Evolutionary conservation across 75 land plant species (phyloP), one percentile per base, ranked within the genome.

Genomic region (Pinus taeda): DNA sequence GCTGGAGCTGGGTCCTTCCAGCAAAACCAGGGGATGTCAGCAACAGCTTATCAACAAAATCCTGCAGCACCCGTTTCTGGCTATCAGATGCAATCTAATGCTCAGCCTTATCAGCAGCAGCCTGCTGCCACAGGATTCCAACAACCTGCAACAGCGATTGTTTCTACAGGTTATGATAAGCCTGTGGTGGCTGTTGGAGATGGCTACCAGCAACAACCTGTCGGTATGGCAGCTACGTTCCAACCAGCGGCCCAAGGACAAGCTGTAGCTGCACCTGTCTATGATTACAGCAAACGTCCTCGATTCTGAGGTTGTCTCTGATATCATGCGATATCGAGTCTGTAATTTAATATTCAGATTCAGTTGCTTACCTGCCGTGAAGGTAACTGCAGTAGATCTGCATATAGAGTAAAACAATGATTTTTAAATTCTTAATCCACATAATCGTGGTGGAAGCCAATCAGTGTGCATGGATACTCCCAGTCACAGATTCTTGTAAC

Each of bases 221-320:
- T 15, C 0, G 57, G 57, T 4, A 17, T 15, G 26, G 18, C 74
- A 22, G 57, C 74, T 73, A 56, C 22, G 0, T 73, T 73, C 30
- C 74, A 73, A 45, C 74, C 74, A 0, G 45, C 42, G 18, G 30
- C 30, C 4, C 74, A 73, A 56, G 74, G 74, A 4, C 74, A 73
- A 26, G 58, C 74, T 22, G 57, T 73, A n/a, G 45, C 39, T 49
- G 57, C 74, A n/a, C 30, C 74, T 73, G 74, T 56, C 18, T 73
- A 73, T 73, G 74, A 73, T 73, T 73, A 73, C 74, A 67, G 20
- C 71, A 73, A 73, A 29, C 57, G 74, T 22, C 74, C 74, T n/a
- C 45, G 74, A 33, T 49, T 73, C 18, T 73, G 57, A 73, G 14
- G 12, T 9, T 73, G 73, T 2, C 73, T 49, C 55, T 9, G 55